Percentiles rank a stretch among this genome's conserved stretches.
These are phyloP conservation scores for Dactylellina drechsleri DNA, from an alignment of 2,329 filamentous ascomycete genomes.

Conservation along the genomic window DNA sequence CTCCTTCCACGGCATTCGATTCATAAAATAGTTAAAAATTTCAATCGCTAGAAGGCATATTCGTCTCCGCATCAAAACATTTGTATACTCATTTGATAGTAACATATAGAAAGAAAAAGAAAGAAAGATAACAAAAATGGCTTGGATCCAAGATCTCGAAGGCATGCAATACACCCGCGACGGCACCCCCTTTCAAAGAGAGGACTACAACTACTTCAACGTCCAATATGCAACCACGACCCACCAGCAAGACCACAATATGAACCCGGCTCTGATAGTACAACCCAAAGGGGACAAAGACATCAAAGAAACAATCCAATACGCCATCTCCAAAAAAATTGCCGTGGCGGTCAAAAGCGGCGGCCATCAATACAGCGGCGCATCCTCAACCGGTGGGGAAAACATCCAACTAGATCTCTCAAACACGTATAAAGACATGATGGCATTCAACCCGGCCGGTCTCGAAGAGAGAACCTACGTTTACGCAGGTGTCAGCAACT, in stretches of 20 bases:
- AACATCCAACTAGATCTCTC: slow-evolving; percentile 28
- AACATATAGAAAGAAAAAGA: too few species aligned
- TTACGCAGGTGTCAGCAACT: slow-evolving; percentile 12
- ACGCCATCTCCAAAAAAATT: slow-evolving; percentile 62
- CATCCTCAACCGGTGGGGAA: slow-evolving; percentile 9
- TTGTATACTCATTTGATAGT: too few species aligned
- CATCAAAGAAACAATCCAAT: slow-evolving; percentile 62
- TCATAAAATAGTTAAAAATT: too few species aligned
- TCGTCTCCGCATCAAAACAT: too few species aligned
- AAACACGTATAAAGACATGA: slow-evolving; percentile 23
- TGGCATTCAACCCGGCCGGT: slow-evolving; percentile 61
- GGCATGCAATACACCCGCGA: slow-evolving; percentile 25
- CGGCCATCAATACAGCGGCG: slow-evolving; percentile 33
- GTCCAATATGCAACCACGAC: slow-evolving; percentile 65
- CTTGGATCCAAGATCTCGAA: slow-evolving; percentile 18
- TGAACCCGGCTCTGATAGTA: slow-evolving; percentile 64
- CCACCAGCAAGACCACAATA: slow-evolving; percentile 62
- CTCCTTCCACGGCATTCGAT: too few species aligned
- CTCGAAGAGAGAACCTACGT: slow-evolving; percentile 59
- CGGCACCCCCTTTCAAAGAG: not conserved
- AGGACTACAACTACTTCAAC: slow-evolving; percentile 59
- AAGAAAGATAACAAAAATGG: too few species aligned
- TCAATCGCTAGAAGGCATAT: too few species aligned
- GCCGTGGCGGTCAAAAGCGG: slow-evolving; percentile 63
- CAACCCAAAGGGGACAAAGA: slow-evolving; percentile 64